These are phyloP conservation scores for Fusarium neocosmosporiellum DNA, from an alignment of 2,329 filamentous ascomycete genomes.

Conservation along the genomic window DNA sequence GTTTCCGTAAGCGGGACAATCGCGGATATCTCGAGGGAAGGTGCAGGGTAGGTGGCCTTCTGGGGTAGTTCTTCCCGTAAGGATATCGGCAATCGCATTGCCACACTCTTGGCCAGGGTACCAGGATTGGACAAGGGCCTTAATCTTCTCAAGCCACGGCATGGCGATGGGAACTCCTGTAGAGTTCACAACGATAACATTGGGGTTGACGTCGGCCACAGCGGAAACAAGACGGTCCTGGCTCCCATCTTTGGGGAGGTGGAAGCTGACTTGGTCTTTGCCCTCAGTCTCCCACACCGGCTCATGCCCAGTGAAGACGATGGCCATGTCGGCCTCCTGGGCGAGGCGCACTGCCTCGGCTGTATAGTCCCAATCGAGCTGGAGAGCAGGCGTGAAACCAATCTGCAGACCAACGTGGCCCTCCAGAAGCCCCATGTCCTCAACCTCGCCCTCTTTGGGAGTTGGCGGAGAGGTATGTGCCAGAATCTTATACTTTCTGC, in stretches of 20 bases:
- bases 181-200: slow-evolving; percentile 69
- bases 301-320: slow-evolving; percentile 66
- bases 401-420: background rate
- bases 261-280: slow-evolving; percentile 73
- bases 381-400: background rate
- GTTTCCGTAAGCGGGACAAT: background rate
- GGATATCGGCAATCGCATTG: slow-evolving; percentile 72
- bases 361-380: background rate
- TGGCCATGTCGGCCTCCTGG: slow-evolving; percentile 66
- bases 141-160: slow-evolving; percentile 64
- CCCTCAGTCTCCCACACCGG: slow-evolving; percentile 57
- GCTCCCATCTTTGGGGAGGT: slow-evolving; percentile 61
- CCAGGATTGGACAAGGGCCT: slow-evolving; percentile 72
- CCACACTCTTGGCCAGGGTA: slow-evolving; percentile 75
- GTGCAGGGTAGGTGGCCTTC: background rate
- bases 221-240: slow-evolving; percentile 68
- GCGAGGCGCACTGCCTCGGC: slow-evolving; percentile 58
- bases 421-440: background rate
- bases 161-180: slow-evolving; percentile 69
- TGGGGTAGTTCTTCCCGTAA: slow-evolving; percentile 42
- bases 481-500: background rate
- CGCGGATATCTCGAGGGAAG: background rate
- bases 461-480: background rate
- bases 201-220: slow-evolving; percentile 65
- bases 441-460: background rate